Evolutionary conservation across 2,329 filamentous ascomycete species (phyloP).

Genomic region (Onygena corvina): DNA sequence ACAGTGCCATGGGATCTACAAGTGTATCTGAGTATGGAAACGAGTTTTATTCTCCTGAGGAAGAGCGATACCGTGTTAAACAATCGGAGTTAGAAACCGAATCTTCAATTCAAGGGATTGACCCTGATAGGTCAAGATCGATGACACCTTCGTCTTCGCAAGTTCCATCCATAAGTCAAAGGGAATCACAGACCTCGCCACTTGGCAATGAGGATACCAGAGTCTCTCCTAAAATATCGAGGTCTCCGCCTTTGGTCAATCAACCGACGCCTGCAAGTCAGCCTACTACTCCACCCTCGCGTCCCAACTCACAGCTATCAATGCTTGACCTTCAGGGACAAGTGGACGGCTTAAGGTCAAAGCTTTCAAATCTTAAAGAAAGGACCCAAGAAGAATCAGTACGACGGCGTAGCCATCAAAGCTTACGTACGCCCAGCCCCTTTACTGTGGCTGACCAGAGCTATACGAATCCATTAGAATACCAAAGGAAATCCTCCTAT

Average conservation of each 20-base stretch:
- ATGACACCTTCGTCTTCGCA: not conserved
- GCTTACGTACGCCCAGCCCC: slow-evolving; percentile 61
- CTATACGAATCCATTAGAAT: slow-evolving; percentile 30
- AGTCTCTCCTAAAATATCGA: slow-evolving; percentile 21
- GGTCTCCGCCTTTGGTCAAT: slow-evolving; percentile 16
- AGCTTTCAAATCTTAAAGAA: slow-evolving; percentile 67
- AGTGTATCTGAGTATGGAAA: slow-evolving; percentile 23
- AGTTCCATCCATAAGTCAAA: slow-evolving; percentile 14
- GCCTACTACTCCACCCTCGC: slow-evolving; percentile 40
- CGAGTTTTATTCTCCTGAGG: slow-evolving; percentile 12
- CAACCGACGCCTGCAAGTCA: slow-evolving; percentile 23
- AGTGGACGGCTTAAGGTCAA: slow-evolving; percentile 73
- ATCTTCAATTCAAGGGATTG: not conserved
- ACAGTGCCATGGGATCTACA: slow-evolving; percentile 44
- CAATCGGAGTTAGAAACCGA: not conserved
- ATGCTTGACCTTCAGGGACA: slow-evolving; percentile 67
- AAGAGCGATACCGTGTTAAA: not conserved
- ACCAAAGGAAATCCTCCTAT: not conserved
- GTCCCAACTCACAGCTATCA: slow-evolving; percentile 61
- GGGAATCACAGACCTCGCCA: slow-evolving; percentile 4
- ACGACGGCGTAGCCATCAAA: slow-evolving; percentile 64
- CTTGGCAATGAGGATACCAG: slow-evolving; percentile 15
- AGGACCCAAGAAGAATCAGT: slow-evolving; percentile 68
- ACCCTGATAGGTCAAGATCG: not conserved
- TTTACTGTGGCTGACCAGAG: slow-evolving; percentile 61